Evolutionary conservation across 495 filamentous ascomycete genomes (phyloP).

Genomic region (Sabuloglossum arenarium): DNA sequence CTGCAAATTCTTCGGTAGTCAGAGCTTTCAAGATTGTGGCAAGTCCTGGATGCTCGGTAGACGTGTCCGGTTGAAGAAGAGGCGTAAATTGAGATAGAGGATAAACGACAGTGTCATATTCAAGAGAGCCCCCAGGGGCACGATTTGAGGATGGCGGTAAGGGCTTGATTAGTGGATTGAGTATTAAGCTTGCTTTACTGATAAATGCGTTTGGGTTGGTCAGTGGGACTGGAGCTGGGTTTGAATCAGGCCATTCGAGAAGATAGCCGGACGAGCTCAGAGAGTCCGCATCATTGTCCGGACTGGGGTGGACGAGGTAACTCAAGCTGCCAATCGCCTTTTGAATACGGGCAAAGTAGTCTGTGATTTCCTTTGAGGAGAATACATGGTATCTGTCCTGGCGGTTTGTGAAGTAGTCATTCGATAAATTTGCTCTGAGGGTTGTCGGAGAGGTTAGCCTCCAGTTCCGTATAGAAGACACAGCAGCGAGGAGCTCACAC

Average conservation of each 20-base stretch:
- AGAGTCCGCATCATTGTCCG: conserved; percentile 9
- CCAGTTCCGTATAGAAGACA: background rate
- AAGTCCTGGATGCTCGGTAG: conserved; percentile 73
- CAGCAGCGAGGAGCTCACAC: conserved; percentile 20
- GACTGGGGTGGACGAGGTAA: conserved; percentile 45
- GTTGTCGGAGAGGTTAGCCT: background rate
- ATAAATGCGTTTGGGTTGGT: conserved; percentile 46
- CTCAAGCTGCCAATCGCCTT: conserved; percentile 57
- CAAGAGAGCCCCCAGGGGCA: background rate
- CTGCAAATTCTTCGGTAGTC: conserved; percentile 32
- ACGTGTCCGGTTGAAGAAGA: conserved; percentile 53
- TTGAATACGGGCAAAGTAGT: conserved; percentile 66
- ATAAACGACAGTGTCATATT: conserved; percentile 54
- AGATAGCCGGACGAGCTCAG: conserved; percentile 34
- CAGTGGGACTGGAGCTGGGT: conserved; percentile 51
- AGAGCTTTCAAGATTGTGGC: conserved; percentile 49
- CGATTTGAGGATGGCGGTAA: conserved; percentile 11
- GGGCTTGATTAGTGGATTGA: conserved; percentile 43
- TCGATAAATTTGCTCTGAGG: conserved; percentile 64
- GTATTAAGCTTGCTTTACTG: conserved; percentile 36
- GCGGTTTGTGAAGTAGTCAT: conserved; percentile 90
- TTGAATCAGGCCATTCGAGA: conserved; percentile 59
- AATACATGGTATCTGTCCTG: conserved; percentile 92
- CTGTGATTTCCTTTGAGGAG: conserved; percentile 50
- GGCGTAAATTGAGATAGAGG: conserved; percentile 72